These are phyloP conservation scores for Carex littledalei DNA, from an alignment of 176 grass and related monocot species.

Conservation along the genomic window DNA sequence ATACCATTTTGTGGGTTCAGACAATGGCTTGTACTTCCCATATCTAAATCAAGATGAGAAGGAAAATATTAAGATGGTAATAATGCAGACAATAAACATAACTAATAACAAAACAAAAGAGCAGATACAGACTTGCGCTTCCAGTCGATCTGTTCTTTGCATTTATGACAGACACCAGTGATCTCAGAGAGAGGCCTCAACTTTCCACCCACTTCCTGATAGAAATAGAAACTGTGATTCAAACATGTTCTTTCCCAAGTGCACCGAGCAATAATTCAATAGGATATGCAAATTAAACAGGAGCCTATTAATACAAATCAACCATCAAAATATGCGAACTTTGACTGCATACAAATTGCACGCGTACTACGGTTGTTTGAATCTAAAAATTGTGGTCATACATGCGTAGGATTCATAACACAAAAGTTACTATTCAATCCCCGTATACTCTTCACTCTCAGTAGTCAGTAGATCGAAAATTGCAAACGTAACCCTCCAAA, in stretches of 20 bases:
- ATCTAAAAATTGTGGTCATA: not conserved
- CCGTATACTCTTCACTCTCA: not conserved
- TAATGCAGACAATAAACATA: not conserved
- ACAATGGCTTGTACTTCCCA: slow-evolving; percentile 79
- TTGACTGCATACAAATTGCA: not conserved
- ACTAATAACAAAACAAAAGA: not conserved
- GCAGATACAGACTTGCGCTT: slow-evolving; percentile 58
- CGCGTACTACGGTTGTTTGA: not conserved
- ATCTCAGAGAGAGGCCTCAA: slow-evolving; percentile 65
- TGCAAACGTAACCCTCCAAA: not conserved
- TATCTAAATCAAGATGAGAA: slow-evolving; percentile 46
- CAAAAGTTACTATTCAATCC: not conserved
- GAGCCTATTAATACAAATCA: not conserved
- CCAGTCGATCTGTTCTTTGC: slow-evolving; percentile 96
- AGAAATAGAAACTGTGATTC: not conserved
- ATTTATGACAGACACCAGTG: slow-evolving; percentile 88
- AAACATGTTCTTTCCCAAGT: not conserved
- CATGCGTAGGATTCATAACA: not conserved
- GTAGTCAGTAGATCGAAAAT: not conserved
- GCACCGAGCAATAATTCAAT: not conserved
- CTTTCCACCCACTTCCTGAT: slow-evolving; percentile 76
- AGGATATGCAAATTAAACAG: not conserved
- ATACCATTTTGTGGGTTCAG: slow-evolving; percentile 81
- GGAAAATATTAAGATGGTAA: not conserved
- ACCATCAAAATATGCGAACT: not conserved